These are phyloP conservation scores for Kuraishia floccosa DNA, from an alignment of 805 yeast species.

Conservation along the genomic window DNA sequence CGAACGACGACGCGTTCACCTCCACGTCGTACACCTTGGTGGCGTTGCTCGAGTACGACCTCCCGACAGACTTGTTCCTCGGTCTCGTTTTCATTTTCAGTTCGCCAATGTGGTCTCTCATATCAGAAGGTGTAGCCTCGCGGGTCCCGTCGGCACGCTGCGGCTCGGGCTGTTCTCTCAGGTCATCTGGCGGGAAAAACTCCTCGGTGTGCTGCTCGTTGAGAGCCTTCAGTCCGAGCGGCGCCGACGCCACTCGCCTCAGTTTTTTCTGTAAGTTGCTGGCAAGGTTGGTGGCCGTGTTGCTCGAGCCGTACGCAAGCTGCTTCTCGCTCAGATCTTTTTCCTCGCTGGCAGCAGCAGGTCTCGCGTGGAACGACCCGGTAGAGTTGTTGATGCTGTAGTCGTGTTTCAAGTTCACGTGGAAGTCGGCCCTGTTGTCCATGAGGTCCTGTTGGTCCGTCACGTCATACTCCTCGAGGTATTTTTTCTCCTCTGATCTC, in stretches of 20 bases:
- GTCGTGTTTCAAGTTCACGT: slow-evolving; percentile 18
- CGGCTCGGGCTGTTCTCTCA: neutral
- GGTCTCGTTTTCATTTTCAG: slow-evolving; percentile 17
- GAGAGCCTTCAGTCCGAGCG: slow-evolving; percentile 40
- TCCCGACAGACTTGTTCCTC: slow-evolving; percentile 34
- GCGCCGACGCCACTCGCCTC: slow-evolving; percentile 80
- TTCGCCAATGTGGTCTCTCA: slow-evolving; percentile 24
- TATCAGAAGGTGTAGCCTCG: too few species aligned
- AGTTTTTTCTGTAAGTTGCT: slow-evolving; percentile 28
- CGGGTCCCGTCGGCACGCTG: slow-evolving; percentile 4
- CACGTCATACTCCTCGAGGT: slow-evolving; percentile 13
- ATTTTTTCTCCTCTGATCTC: slow-evolving; percentile 4
- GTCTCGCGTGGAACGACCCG: slow-evolving; percentile 4
- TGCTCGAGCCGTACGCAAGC: slow-evolving; percentile 2
- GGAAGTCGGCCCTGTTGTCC: slow-evolving; percentile 13
- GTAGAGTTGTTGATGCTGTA: slow-evolving; percentile 18
- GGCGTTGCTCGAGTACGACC: slow-evolving; percentile 67
- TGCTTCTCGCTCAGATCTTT: too few species aligned
- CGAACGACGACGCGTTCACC: slow-evolving; percentile 82
- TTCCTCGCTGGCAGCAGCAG: neutral
- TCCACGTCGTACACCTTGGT: slow-evolving; percentile 65
- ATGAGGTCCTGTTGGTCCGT: slow-evolving; percentile 9
- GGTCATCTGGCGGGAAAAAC: neutral
- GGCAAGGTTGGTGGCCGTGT: slow-evolving; percentile 5
- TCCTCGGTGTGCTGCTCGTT: slow-evolving; percentile 7